Base-by-base conservation (phyloP, 2,329 filamentous ascomycete genomes). In the Zymoseptoria ardabiliae region DNA sequence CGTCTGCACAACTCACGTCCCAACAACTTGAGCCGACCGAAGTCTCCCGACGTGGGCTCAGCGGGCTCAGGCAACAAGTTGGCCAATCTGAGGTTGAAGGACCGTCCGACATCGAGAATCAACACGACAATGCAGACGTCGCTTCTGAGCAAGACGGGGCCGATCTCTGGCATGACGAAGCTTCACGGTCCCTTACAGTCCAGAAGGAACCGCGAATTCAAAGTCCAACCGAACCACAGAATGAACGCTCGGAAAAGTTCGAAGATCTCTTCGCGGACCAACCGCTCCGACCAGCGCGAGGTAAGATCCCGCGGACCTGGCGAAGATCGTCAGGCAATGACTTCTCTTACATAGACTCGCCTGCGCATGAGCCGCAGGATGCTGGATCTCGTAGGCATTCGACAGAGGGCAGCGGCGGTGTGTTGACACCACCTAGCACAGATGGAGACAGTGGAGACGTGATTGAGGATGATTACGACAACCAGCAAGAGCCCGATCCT, bases 81-180 rank as follows among this genome's bases (percentile, higher is more conserved):
- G 58, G 65, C 11, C 56, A 63, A 23, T 56, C 61, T 1, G 59
- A 62, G 5, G 52, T 65, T 54, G 65, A 68, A 10, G 65, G 69
- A 21, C 60, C 64, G 7, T 57, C 65, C 10, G 61, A 69, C 19
- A 61, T 61, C 23, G 62, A 61, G 52, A 60, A 55, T 7, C 59
- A 61, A 28, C 60, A 60, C 19, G 61, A 61, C 13, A 57, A 63
- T 25, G 55, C 54, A 41, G 51, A 54, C 17, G 58, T 58, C n/a
- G 65, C 54, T 13, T 25, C 49, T 4, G 57, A 57, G 5, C 51
- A 57, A 11, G 57, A 61, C 11, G 61, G 59, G 2, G 70, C 69
- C 19, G 78, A 80, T 57, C 73, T 80, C 21, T 80, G 78, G 78
- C 72, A 77, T 66, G 77, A 78, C 58, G 77, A 79, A 63, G 78